Percentiles rank a stretch among this genome's conserved stretches.
phyloP scores from a whole-genome alignment of 2,329 filamentous ascomycete species.

The Didymella pomorum region DNA sequence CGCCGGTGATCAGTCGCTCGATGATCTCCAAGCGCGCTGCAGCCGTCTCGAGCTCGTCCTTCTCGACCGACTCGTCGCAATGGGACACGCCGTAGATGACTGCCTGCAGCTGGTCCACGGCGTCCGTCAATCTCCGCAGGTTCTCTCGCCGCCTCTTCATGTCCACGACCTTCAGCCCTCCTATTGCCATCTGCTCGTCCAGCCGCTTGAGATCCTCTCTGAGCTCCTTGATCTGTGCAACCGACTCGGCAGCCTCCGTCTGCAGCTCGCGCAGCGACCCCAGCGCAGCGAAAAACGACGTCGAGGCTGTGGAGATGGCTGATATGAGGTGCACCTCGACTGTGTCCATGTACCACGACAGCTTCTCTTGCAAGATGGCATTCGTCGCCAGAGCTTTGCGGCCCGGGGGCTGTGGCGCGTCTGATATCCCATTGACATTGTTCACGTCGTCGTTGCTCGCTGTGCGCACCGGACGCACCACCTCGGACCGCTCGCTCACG shows the following conservation, averaged over 20 bases:
- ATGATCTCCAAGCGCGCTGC: slow-evolving; percentile 78
- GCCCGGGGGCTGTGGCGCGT: slow-evolving; percentile 62
- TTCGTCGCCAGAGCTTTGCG: slow-evolving; percentile 93
- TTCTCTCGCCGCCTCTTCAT: slow-evolving; percentile 85
- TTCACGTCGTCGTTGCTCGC: slow-evolving; percentile 61
- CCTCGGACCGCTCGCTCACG: slow-evolving; percentile 93
- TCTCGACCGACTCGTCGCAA: slow-evolving; percentile 83
- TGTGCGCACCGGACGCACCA: slow-evolving; percentile 72
- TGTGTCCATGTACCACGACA: slow-evolving; percentile 99
- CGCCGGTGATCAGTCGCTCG: slow-evolving; percentile 81
- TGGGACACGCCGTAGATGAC: slow-evolving; percentile 77
- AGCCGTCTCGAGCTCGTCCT: slow-evolving; percentile 82
- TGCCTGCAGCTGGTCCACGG: slow-evolving; percentile 81
- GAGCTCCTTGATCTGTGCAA: slow-evolving; percentile 81
- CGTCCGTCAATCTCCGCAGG: slow-evolving; percentile 79
- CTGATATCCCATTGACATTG: slow-evolving; percentile 64
- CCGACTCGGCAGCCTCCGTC: slow-evolving; percentile 89
- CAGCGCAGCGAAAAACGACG: slow-evolving; percentile 93
- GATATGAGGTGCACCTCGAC: slow-evolving; percentile 97
- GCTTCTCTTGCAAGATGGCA: slow-evolving; percentile 95
- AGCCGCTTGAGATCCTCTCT: slow-evolving; percentile 80
- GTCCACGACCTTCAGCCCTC: slow-evolving; percentile 84
- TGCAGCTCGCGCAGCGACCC: slow-evolving; percentile 91
- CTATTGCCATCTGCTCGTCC: slow-evolving; percentile 86
- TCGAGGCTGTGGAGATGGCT: slow-evolving; percentile 93